Conservation (phyloP, 139 green algal species). For the Dunaliella sp. region DNA sequence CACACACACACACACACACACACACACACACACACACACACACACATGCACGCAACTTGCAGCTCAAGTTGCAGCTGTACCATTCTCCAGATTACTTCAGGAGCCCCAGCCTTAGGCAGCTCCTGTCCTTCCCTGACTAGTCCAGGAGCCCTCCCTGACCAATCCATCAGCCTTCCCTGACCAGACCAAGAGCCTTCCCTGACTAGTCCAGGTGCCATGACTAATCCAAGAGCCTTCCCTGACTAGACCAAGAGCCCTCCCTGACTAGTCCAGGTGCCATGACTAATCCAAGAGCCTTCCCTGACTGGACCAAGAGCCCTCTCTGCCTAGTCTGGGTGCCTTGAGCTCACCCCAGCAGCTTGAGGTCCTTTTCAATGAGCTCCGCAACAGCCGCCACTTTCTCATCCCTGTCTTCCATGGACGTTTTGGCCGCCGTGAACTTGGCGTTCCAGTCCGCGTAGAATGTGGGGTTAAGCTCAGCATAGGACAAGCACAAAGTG, state of each 20-base stretch:
- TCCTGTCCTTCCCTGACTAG: too few species aligned
- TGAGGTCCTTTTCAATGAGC: slow-evolving; percentile 73
- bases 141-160: too few species aligned
- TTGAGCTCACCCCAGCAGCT: slow-evolving; percentile 76
- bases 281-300: too few species aligned
- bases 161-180: too few species aligned
- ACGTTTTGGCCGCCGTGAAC: slow-evolving; percentile 39
- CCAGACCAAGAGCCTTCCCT: too few species aligned
- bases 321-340: slow-evolving; percentile 74
- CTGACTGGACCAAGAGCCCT: too few species aligned
- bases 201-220: too few species aligned
- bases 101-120: background rate
- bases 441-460: slow-evolving; percentile 41
- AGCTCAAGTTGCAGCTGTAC: slow-evolving; percentile 81
- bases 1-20: background rate
- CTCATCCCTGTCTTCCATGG: slow-evolving; percentile 44
- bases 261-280: too few species aligned
- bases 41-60: slow-evolving; percentile 69
- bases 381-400: slow-evolving; percentile 52
- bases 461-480: slow-evolving; percentile 15
- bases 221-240: too few species aligned
- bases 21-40: slow-evolving; percentile 52
- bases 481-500: slow-evolving; percentile 78
- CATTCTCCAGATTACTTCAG: slow-evolving; percentile 85
- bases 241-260: too few species aligned